phyloP scores from a whole-genome alignment of 2,329 filamentous ascomycete genomes.

The Calonectria honghensis region DNA sequence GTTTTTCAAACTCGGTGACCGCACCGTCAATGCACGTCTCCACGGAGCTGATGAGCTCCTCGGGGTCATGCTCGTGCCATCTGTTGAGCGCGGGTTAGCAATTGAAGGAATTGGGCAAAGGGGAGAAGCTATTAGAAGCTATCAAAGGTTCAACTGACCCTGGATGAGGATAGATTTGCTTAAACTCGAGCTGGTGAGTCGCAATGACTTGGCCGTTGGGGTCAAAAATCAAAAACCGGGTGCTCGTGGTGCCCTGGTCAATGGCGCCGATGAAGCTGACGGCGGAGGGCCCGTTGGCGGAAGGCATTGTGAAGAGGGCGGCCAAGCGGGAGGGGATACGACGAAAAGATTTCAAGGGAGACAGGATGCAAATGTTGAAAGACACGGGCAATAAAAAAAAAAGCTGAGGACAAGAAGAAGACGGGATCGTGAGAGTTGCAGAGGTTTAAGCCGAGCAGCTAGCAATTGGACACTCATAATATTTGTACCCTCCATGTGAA shows the following conservation, averaged over 20 bases:
- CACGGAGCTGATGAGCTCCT: conserved; percentile 83
- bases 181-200: conserved; percentile 85
- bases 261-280: conserved; percentile 82
- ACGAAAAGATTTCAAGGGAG: conserved; percentile 51
- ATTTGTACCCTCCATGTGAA: conserved; percentile 40
- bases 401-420: neutral
- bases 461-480: conserved; percentile 38
- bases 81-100: conserved; percentile 62
- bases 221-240: conserved; percentile 87
- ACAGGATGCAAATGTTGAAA: conserved; percentile 33
- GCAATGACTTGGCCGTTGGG: conserved; percentile 80
- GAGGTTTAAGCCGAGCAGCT: conserved; percentile 13
- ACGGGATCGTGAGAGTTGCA: conserved; percentile 5
- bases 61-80: conserved; percentile 90
- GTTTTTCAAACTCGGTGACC: conserved; percentile 79
- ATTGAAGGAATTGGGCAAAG: neutral
- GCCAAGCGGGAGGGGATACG: conserved; percentile 32
- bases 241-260: conserved; percentile 87
- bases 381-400: neutral
- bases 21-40: conserved; percentile 85
- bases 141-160: conserved; percentile 72
- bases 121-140: neutral
- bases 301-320: conserved; percentile 57
- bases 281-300: conserved; percentile 52
- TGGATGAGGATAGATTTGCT: conserved; percentile 83